Conservation (phyloP, 2,329 filamentous ascomycete genomes). For the Grosmannia penicillata region DNA sequence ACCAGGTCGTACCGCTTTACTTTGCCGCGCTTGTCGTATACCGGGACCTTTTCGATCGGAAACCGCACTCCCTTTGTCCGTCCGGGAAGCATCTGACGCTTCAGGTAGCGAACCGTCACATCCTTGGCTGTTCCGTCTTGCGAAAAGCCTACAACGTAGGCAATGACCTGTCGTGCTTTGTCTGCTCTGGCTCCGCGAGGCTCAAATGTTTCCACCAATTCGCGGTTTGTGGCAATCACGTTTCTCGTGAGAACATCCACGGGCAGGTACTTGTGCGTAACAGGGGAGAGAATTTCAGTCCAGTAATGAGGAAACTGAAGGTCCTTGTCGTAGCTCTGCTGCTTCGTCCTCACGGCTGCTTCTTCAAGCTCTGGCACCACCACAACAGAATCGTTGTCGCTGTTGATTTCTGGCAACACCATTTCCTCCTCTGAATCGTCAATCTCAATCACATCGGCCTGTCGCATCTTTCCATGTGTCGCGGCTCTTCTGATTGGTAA, state of each 20-base stretch:
- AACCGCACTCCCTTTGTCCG: slow-evolving; percentile 78
- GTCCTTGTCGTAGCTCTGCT: slow-evolving; percentile 50
- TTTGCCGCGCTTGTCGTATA: slow-evolving; percentile 66
- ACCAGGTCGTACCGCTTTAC: slow-evolving; percentile 61
- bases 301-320: slow-evolving; percentile 81
- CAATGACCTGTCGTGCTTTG: slow-evolving; percentile 75
- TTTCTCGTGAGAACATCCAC: slow-evolving; percentile 63
- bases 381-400: slow-evolving; percentile 44
- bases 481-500: too few relatives aligned
- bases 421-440: slow-evolving; percentile 24
- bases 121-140: slow-evolving; percentile 84
- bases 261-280: slow-evolving; percentile 63
- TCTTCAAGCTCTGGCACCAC: slow-evolving; percentile 37
- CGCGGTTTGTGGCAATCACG: slow-evolving; percentile 54
- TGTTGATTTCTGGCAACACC: slow-evolving; percentile 33
- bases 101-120: slow-evolving; percentile 82
- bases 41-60: slow-evolving; percentile 61
- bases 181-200: slow-evolving; percentile 73
- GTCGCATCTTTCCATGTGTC: too few relatives aligned
- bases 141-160: slow-evolving; percentile 74
- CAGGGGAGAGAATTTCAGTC: slow-evolving; percentile 75
- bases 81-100: slow-evolving; percentile 66
- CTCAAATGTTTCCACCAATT: slow-evolving; percentile 62
- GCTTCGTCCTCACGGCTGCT: slow-evolving; percentile 13
- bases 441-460: background rate